Percentiles rank a stretch among this genome's conserved stretches.
Conservation (phyloP, 805 yeast genomes). For the Metschnikowia continentalis region DNA sequence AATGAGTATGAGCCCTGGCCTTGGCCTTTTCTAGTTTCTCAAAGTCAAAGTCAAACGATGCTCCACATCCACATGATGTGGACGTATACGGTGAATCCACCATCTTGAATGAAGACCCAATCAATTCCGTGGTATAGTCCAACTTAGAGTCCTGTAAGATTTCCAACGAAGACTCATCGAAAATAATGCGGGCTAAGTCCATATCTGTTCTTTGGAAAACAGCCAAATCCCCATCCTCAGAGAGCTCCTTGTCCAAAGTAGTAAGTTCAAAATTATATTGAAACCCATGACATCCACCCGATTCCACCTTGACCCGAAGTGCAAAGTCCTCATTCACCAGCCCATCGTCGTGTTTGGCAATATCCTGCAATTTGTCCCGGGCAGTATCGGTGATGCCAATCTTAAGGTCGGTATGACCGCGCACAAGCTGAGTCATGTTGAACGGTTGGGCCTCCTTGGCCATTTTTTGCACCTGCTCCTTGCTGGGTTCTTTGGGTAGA, state of each 20-base stretch:
- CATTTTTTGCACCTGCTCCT: neutral
- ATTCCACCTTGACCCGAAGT: conserved; percentile 72
- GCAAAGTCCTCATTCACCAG: conserved; percentile 51
- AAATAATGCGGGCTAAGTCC: conserved; percentile 54
- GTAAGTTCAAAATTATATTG: conserved; percentile 76
- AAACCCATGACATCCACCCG: conserved; percentile 98
- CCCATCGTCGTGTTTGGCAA: conserved; percentile 47
- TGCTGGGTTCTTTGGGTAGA: conserved; percentile 21
- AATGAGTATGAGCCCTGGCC: neutral
- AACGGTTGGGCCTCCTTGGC: conserved; percentile 26
- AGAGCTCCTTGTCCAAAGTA: conserved; percentile 33
- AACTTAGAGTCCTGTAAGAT: conserved; percentile 81
- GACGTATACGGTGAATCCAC: conserved; percentile 86
- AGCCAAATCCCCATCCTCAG: conserved; percentile 32
- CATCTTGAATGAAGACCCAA: conserved; percentile 90
- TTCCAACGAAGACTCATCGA: conserved; percentile 77
- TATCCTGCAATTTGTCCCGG: conserved; percentile 46
- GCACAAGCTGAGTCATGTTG: conserved; percentile 28
- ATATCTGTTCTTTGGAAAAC: conserved; percentile 61
- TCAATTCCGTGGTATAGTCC: conserved; percentile 87
- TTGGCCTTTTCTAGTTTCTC: conserved; percentile 34
- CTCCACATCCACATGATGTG: conserved; percentile 44
- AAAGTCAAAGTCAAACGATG: conserved; percentile 45
- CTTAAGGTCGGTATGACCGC: conserved; percentile 34
- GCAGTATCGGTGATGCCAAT: conserved; percentile 49